Evolutionary conservation across 495 filamentous ascomycete species (phyloP), one percentile per base, ranked within the genome.

Genomic region (Aspergillus asperescens): DNA sequence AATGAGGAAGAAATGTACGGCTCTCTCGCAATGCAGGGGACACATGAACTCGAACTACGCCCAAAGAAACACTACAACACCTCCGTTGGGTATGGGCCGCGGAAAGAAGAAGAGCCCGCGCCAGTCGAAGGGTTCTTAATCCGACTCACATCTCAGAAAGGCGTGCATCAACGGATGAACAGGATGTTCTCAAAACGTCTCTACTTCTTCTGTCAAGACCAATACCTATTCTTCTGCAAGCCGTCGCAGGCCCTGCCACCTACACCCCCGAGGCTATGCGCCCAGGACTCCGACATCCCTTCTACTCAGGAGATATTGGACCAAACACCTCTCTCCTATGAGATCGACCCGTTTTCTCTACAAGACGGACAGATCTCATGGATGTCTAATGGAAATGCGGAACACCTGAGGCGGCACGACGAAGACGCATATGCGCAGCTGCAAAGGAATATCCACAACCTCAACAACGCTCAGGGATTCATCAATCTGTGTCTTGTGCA

Each of bases 1-100:
- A 84, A 86, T 44, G 85, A 89, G 62, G 75, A 81, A 52, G 81
- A 79, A 37, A 89, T 89, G 85, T 86, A 87, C 57, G 86, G 86
- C 4, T 79, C 83, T 0, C 78, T 89, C 12, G 86, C 80, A 19
- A 88, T 89, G 85, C 72, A 81, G 56, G 80, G 75, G 35, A 84
- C 86, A 0, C 86, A 89, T 62, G 85, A 89, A 23, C 80, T 89
- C 31, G 86, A 89, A 63, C 66, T 89, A 29, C 75, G 86, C 15
- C 86, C 85, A 8, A 85, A 86, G 54, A 66, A 77, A 39, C 86
- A 89, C 60, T 89, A 88, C 55, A 75, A 81, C 7, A 85, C 83
- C n/a, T 64, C 60, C 7, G 68, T 74, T 1, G 72, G 67, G 22
- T 62, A 59, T 41, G 61, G 53, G 44, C 70, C 63, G 16, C 61